A percentile compares a stretch with the other conserved stretches of the same genome.
Evolutionary conservation across 768 basidiomycete genomes (phyloP).

Genomic region (Termitomyces sp.): DNA sequence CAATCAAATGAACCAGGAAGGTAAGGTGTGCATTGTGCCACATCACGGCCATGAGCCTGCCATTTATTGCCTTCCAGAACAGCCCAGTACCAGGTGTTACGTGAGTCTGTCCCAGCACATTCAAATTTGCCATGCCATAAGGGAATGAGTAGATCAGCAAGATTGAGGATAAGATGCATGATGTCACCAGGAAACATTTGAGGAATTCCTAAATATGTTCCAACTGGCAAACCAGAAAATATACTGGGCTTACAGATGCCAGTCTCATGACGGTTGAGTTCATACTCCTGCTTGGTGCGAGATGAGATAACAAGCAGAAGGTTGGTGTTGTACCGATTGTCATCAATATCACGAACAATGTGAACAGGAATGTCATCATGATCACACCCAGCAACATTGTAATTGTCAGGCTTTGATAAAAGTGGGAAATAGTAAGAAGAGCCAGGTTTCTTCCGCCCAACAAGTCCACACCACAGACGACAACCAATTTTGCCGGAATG

Average conservation of each 20-base stretch:
- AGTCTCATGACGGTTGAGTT: neutral
- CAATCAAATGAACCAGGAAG: slow-evolving; percentile 12
- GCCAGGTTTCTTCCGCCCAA: slow-evolving; percentile 19
- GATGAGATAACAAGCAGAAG: neutral
- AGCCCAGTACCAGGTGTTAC: neutral
- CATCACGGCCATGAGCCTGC: neutral
- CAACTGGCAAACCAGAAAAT: neutral
- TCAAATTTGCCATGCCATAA: slow-evolving; percentile 20
- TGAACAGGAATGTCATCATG: too few relatives aligned
- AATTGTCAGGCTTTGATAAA: slow-evolving; percentile 16
- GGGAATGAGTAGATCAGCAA: slow-evolving; percentile 20
- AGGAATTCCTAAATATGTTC: slow-evolving; percentile 17
- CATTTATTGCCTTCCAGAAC: too few relatives aligned
- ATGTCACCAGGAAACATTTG: neutral
- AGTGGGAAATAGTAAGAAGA: slow-evolving; percentile 20
- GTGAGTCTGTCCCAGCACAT: slow-evolving; percentile 7
- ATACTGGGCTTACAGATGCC: neutral
- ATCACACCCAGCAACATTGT: too few relatives aligned
- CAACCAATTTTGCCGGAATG: slow-evolving; percentile 12
- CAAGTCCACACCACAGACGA: slow-evolving; percentile 14
- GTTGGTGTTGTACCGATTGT: neutral
- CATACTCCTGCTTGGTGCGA: neutral
- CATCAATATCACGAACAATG: neutral
- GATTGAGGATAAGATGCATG: slow-evolving; percentile 28
- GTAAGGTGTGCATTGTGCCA: neutral